These are phyloP conservation scores for Melastoma candidum DNA, from an alignment of 441 rosid species.

Conservation along the genomic window DNA sequence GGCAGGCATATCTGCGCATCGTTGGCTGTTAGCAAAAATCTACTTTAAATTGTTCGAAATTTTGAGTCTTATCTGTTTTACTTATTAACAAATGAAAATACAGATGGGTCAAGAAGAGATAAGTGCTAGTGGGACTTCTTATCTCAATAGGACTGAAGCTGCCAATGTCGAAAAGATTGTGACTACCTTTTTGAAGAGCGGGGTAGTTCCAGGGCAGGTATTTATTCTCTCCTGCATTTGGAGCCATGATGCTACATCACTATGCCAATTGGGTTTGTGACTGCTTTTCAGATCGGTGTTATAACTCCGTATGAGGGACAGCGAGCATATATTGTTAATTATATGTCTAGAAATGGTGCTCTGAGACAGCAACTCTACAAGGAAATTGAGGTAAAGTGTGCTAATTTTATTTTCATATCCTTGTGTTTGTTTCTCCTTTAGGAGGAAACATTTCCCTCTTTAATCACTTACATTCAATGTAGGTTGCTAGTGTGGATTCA, in stretches of 20 bases:
- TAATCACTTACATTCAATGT: constrained; percentile 8
- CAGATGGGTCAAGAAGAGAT: constrained; percentile 99
- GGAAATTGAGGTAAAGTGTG: constrained; percentile 80
- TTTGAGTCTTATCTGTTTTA: constrained; percentile 4
- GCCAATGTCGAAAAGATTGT: constrained; percentile 99
- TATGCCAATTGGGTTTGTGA: constrained; percentile 2
- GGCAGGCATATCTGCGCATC: no score
- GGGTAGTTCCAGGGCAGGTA: constrained; percentile 96
- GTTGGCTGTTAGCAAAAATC: no score
- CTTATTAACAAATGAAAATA: constrained; percentile 23
- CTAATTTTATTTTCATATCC: constrained; percentile 5
- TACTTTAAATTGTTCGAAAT: not conserved
- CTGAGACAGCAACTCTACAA: constrained; percentile 97
- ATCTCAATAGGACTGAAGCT: constrained; percentile 98
- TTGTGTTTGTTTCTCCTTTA: constrained; percentile 6
- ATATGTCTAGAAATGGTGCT: constrained; percentile 97
- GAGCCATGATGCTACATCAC: not conserved
- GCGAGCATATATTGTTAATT: constrained; percentile 95
- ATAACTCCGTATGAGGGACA: constrained; percentile 99
- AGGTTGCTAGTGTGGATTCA: constrained; percentile 99
- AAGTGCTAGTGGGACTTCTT: constrained; percentile 98
- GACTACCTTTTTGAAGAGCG: constrained; percentile 94
- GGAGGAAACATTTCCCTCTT: constrained; percentile 10
- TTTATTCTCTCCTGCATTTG: not conserved
- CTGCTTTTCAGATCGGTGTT: constrained; percentile 72